Evolutionary conservation across 306 rosid species (phyloP), one percentile per base, ranked within the genome.

Genomic region (Acmispon strigosus): DNA sequence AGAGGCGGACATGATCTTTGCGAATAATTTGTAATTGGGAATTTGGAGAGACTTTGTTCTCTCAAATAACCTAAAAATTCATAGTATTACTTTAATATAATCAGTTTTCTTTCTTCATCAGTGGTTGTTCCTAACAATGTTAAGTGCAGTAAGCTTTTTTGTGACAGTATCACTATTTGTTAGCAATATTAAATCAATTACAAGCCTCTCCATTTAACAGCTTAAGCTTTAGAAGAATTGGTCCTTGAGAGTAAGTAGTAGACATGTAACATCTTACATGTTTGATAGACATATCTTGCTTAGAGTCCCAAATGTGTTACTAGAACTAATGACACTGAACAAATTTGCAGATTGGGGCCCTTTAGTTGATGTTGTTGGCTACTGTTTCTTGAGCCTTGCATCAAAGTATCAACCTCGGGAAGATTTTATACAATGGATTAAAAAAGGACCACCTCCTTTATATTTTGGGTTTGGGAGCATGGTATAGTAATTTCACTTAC

Each of bases 381-480:
- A 89, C 79, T 94, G 99, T 81, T 91, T 94, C 86, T 54, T 87
- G 71, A 88, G 78, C 81, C 92, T 75, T 62, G 95, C 86, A 62
- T 89, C 89, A 32, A 85, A 89, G 81, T 87, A 90, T 81, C 85
- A 84, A 77, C 95, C 98, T 42, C 89, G 73, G 42, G 91, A 94
- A 32, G 78, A 87, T 39, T 85, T 89, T 80, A 76, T 87, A 43
- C 87, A 80, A 1, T 94, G 99, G 97, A 89, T 94, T 84, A 19
- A 77, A 41, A 85, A 85, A 57, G 97, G 97, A 75, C 70, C 86
- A 3, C 87, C 86, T 71, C 99, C 99, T 27, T 56, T 94, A 73
- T 94, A 91, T 81, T 80, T 94, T 71, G 99, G 99, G 51, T 94
- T 94, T 78, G 99, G 99, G 34, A 94, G 99, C 90, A 94, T 94